Conservation (phyloP, 192 early-diverging fungal genomes). For the Coemansia sp. region DNA sequence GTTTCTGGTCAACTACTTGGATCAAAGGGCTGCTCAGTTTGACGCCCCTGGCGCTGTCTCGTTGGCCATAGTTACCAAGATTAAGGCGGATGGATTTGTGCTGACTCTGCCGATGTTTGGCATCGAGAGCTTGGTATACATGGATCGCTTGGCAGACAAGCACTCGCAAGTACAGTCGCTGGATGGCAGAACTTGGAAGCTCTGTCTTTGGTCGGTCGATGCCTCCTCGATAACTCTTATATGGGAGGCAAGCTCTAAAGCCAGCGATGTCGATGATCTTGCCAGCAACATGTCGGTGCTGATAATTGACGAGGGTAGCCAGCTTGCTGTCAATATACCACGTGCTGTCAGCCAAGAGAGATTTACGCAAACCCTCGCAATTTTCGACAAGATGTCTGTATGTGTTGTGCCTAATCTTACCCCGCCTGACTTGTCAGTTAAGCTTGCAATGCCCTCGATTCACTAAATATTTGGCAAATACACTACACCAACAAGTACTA, state of each 20-base stretch:
- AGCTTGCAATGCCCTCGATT: conserved; percentile 14
- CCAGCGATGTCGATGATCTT: conserved; percentile 18
- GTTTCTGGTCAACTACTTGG: conserved; percentile 81
- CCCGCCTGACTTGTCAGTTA: conserved; percentile 9
- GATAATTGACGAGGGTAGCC: conserved; percentile 13
- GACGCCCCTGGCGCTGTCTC: conserved; percentile 32
- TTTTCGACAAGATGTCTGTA: conserved; percentile 83
- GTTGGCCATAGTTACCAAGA: conserved; percentile 63
- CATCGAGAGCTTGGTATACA: conserved; percentile 83
- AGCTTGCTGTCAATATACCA: conserved; percentile 26
- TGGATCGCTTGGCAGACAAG: conserved; percentile 40
- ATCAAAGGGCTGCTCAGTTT: conserved; percentile 57
- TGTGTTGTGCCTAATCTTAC: conserved; percentile 9
- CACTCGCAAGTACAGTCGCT: conserved; percentile 18
- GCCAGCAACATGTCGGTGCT: conserved; percentile 20
- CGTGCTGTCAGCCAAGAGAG: conserved; percentile 21
- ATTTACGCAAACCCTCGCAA: conserved; percentile 56
- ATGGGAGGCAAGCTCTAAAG: conserved; percentile 15
- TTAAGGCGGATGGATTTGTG: conserved; percentile 82
- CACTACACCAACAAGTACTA: too few relatives aligned
- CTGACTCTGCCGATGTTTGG: conserved; percentile 83
- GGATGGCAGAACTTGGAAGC: conserved; percentile 23
- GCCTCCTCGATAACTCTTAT: conserved; percentile 15
- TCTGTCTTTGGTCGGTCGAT: conserved; percentile 34
- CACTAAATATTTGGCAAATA: background rate